These are phyloP conservation scores for Cinnamomum chago DNA, from an alignment of 164 flowering plant genomes.

Conservation along the genomic window DNA sequence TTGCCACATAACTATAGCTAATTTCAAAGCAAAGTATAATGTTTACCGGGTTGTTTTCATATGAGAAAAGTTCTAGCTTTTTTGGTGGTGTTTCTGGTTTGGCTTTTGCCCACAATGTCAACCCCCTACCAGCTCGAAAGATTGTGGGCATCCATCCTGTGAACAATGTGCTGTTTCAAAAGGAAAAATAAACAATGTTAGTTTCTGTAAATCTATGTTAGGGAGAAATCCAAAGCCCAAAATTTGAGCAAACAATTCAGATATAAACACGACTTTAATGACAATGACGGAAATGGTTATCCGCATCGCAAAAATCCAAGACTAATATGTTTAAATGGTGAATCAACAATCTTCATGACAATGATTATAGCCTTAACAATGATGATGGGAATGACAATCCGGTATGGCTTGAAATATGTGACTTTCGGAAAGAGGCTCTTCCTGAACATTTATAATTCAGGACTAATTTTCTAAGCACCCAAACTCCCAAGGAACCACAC, in stretches of 20 bases:
- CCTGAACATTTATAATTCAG: neutral
- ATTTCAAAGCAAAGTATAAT: neutral
- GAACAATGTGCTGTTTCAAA: slow-evolving; percentile 50
- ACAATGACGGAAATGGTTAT: no score
- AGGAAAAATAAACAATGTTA: neutral
- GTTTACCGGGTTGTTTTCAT: slow-evolving; percentile 65
- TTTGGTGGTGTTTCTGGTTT: slow-evolving; percentile 39
- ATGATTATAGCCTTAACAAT: no score
- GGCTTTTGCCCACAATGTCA: slow-evolving; percentile 65
- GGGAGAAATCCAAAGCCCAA: neutral
- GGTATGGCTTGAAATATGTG: neutral
- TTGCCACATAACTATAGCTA: neutral
- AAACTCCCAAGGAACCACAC: neutral
- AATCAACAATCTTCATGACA: neutral
- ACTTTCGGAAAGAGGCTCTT: neutral
- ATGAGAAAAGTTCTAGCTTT: slow-evolving; percentile 64
- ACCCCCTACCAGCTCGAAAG: slow-evolving; percentile 77
- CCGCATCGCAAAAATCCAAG: no score
- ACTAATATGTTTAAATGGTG: neutral
- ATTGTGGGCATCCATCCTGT: slow-evolving; percentile 87
- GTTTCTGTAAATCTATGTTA: neutral
- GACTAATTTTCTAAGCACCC: neutral
- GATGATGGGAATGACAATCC: neutral
- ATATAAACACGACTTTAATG: neutral
- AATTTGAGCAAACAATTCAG: no score